Percentiles rank a stretch among this genome's conserved stretches.
These are phyloP conservation scores for Acanthamoeba royreba DNA, from an alignment of 208 protist genomes.

Conservation along the genomic window DNA sequence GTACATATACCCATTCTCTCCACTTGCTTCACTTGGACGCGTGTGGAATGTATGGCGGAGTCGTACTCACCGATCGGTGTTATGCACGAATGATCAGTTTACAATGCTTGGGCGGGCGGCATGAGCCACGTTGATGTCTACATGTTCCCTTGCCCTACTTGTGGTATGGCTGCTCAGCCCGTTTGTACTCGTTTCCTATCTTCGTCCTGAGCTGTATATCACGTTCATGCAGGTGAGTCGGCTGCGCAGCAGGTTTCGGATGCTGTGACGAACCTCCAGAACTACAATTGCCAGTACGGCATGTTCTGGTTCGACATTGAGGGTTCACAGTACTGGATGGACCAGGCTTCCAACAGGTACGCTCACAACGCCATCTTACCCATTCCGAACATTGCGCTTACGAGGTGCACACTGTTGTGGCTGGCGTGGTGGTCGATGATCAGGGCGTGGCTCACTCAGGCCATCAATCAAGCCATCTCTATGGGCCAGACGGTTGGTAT, in stretches of 20 bases:
- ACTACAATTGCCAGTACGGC: neutral
- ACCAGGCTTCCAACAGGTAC: conserved; percentile 17
- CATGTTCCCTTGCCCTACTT: conserved; percentile 36
- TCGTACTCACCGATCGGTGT: no score
- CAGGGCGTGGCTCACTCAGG: neutral
- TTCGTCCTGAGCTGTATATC: no score
- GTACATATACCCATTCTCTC: neutral
- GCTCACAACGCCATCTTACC: no score
- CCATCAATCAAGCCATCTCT: neutral
- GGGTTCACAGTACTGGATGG: neutral
- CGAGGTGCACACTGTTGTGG: no score
- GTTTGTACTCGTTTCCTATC: no score
- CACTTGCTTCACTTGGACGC: no score
- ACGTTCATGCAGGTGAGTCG: neutral
- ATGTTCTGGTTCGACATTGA: conserved; percentile 45
- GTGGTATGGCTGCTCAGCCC: no score
- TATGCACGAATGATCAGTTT: neutral
- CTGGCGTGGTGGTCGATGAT: no score
- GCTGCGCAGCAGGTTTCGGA: neutral
- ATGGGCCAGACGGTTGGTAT: neutral
- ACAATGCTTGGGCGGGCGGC: neutral
- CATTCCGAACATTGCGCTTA: no score
- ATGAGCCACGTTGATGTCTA: conserved; percentile 41
- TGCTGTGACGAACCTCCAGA: neutral
- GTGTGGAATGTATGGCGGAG: no score